Percentiles rank a stretch among this genome's conserved stretches.
These are phyloP conservation scores for Saccharomycopsis crataegensis DNA, from an alignment of 1,139 yeast genomes.

Conservation along the genomic window DNA sequence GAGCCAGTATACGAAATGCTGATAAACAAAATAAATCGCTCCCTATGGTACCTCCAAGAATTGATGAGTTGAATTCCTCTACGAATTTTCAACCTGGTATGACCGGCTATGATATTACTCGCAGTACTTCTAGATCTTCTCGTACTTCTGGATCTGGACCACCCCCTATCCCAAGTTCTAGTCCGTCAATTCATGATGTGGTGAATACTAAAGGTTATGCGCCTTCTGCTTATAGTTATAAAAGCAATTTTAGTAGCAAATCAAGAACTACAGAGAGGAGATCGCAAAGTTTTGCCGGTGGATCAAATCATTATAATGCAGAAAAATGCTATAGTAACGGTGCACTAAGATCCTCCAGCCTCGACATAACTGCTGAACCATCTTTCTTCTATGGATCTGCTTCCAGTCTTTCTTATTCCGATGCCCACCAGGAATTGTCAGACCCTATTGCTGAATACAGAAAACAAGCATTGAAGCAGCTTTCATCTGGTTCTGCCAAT, in stretches of 20 bases:
- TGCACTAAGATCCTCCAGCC: too few relatives aligned
- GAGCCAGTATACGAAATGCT: constrained; percentile 10
- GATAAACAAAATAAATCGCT: constrained; percentile 7
- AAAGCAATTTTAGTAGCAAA: background rate
- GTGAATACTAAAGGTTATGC: background rate
- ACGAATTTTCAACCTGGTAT: background rate
- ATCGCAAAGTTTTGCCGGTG: too few relatives aligned
- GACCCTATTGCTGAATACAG: too few relatives aligned
- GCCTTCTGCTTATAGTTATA: constrained; percentile 1
- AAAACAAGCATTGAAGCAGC: too few relatives aligned
- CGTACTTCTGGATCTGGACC: background rate
- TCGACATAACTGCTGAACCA: too few relatives aligned
- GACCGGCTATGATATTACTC: background rate
- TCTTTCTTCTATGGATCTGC: too few relatives aligned
- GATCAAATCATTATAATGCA: too few relatives aligned
- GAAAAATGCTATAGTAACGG: too few relatives aligned
- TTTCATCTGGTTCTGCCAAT: too few relatives aligned
- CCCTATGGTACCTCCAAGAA: constrained; percentile 13
- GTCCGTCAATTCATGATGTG: constrained; percentile 5
- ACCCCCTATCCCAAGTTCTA: constrained; percentile 1
- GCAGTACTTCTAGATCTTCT: background rate
- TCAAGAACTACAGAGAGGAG: background rate
- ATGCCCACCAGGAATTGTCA: too few relatives aligned
- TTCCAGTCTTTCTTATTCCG: too few relatives aligned
- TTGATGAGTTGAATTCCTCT: background rate